phyloP scores from a whole-genome alignment of 768 basidiomycete species.

The Hypsizygus marmoreus region DNA sequence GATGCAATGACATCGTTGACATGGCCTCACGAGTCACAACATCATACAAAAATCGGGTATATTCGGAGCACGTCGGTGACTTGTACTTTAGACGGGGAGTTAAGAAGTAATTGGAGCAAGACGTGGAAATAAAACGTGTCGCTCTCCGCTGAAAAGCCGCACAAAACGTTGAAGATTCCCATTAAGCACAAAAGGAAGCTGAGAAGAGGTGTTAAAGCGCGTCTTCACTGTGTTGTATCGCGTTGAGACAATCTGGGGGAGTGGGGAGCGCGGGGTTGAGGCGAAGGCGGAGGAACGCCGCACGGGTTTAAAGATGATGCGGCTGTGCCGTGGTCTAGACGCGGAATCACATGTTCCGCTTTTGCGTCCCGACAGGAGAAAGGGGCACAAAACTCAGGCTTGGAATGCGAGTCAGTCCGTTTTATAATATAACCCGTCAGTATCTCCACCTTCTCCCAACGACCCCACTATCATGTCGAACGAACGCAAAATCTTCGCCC shows the following conservation, averaged over 20 bases:
- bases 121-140: too few species aligned
- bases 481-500: slow-evolving; percentile 71
- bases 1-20: slow-evolving; percentile 17
- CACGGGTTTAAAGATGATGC: slow-evolving; percentile 12
- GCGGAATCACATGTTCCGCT: slow-evolving; percentile 49
- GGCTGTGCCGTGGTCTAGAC: slow-evolving; percentile 11
- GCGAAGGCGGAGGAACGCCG: slow-evolving; percentile 21
- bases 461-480: slow-evolving; percentile 49
- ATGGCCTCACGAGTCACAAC: slow-evolving; percentile 2
- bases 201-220: slow-evolving; percentile 8
- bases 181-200: too few species aligned
- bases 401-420: slow-evolving; percentile 18
- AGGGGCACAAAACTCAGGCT: slow-evolving; percentile 20
- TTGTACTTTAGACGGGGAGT: not conserved
- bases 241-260: too few species aligned
- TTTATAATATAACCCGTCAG: slow-evolving; percentile 27
- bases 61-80: too few species aligned
- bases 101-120: not conserved
- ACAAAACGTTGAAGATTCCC: too few species aligned
- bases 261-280: not conserved
- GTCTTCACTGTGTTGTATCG: too few species aligned
- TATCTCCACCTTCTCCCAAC: slow-evolving; percentile 14
- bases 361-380: slow-evolving; percentile 22
- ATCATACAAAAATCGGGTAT: too few species aligned
- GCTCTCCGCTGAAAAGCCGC: too few species aligned